Evolutionary conservation across 192 early-diverging fungal species (phyloP).

Genomic region (Powellomyces hirtus): DNA sequence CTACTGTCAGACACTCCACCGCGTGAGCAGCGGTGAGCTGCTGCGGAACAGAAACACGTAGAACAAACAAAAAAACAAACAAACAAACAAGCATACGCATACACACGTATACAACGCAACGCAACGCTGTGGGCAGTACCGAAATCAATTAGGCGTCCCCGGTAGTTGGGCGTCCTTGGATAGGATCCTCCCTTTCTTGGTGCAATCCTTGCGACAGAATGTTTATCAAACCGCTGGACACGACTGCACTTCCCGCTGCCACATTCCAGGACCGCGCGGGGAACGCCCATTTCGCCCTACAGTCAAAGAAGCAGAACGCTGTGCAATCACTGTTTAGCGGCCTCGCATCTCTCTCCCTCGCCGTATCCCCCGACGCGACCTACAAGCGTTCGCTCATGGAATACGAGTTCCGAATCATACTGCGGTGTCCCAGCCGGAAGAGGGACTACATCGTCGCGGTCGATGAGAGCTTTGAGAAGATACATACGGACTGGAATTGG

Average conservation of each 20-base stretch:
- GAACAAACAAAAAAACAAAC: too few relatives aligned
- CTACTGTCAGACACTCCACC: too few relatives aligned
- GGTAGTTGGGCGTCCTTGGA: too few relatives aligned
- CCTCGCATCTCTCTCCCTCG: conserved; percentile 16
- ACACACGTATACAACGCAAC: too few relatives aligned
- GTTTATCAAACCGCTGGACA: conserved; percentile 53
- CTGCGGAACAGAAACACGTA: too few relatives aligned
- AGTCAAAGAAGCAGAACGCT: conserved; percentile 33
- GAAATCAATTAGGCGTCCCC: too few relatives aligned
- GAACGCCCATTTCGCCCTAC: conserved; percentile 55
- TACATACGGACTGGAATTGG: conserved; percentile 60
- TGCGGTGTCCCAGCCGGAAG: conserved; percentile 30
- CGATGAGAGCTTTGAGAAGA: conserved; percentile 53
- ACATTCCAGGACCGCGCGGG: conserved; percentile 49
- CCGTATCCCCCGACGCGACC: conserved; percentile 1
- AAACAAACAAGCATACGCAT: too few relatives aligned
- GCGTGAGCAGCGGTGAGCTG: too few relatives aligned
- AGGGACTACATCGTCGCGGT: conserved; percentile 47
- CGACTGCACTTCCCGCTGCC: conserved; percentile 18
- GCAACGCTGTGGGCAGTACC: too few relatives aligned
- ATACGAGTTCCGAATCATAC: conserved; percentile 49
- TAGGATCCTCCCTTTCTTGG: too few relatives aligned
- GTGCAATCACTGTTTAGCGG: conserved; percentile 31
- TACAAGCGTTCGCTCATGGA: conserved; percentile 37
- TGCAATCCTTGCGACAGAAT: too few relatives aligned